A percentile compares a stretch with the other conserved stretches of the same genome.
Evolutionary conservation across 495 filamentous ascomycete species (phyloP).

Genomic region (Recurvomyces mirabilis): DNA sequence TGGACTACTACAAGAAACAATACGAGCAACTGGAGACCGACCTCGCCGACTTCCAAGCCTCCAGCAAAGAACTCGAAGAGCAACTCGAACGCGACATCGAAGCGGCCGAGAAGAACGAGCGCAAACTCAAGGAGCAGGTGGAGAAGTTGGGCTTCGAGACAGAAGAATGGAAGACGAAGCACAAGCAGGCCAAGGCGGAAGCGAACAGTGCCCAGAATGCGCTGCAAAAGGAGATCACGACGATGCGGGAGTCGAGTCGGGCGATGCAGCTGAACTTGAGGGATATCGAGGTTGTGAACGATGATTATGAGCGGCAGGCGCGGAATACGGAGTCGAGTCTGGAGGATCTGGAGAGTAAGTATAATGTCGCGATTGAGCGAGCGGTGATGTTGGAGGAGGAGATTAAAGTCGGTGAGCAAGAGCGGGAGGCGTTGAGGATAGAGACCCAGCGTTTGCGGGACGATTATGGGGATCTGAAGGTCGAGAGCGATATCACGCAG

Average conservation of each 20-base stretch:
- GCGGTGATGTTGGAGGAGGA: conserved; percentile 91
- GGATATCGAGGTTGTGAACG: conserved; percentile 95
- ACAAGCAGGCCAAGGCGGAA: conserved; percentile 87
- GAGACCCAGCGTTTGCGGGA: conserved; percentile 79
- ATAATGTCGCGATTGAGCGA: conserved; percentile 85
- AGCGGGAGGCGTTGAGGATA: conserved; percentile 76
- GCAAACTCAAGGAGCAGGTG: conserved; percentile 71
- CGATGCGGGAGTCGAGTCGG: conserved; percentile 70
- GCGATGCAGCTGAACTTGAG: conserved; percentile 70
- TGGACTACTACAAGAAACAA: conserved; percentile 89
- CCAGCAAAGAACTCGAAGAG: conserved; percentile 83
- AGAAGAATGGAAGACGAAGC: conserved; percentile 98
- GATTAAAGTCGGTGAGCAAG: conserved; percentile 77
- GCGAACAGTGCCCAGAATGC: conserved; percentile 67
- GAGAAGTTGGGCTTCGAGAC: conserved; percentile 78
- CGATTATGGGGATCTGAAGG: conserved; percentile 81
- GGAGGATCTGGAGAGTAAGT: conserved; percentile 94
- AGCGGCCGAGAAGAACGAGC: conserved; percentile 84
- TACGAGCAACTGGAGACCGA: conserved; percentile 89
- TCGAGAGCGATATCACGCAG: conserved; percentile 87
- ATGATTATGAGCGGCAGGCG: conserved; percentile 94
- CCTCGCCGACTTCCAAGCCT: conserved; percentile 86
- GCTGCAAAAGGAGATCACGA: conserved; percentile 93
- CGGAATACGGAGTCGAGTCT: conserved; percentile 87
- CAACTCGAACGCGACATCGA: conserved; percentile 96